Base-by-base conservation (phyloP, 164 flowering plant species). In the Annona cherimola region DNA sequence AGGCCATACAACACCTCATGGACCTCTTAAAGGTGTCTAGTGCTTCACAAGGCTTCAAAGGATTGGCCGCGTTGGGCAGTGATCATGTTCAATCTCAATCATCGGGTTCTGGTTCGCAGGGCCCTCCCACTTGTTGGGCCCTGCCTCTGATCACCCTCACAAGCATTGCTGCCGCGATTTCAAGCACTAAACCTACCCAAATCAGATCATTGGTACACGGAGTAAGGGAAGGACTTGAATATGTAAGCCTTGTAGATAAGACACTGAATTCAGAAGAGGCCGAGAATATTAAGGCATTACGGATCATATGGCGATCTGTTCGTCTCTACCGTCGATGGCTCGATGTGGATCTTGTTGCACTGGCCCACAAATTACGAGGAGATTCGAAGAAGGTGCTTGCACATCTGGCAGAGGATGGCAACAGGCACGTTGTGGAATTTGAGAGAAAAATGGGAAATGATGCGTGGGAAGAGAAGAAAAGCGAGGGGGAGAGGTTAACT, bases 121-220 rank as follows among this genome's bases (percentile, higher is more conserved):
- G 84, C 42, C 84, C 91, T 69, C 86, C 86, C 0, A 83, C 85
- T 26, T 79, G 84, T 76, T 90, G 93, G 96, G 84, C 87, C 63
- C 89, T 90, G 66, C 87, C 93, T n/a, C 65, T 88, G 41, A 90
- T 81, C 73, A 88, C 92, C 66, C 80, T 90, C 39, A 75, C 87
- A 40, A 79, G 82, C 80, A 86, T 87, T 63, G 88, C 86, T 44
- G 64, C 86, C 41, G 81, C 93, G 61, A 81, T 86, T 59, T 88
- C 91, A 18, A 69, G 71, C 64, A 76, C 81, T 20, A 78, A 81
- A 12, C 12, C 42, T 0, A 1, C 40, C 20, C 43, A 35, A 19
- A 63, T 63, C 0, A 73, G 85, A 45, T 62, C 67, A 67, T 64
- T 89, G 45, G 67, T 78, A 7, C 14, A 6, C 5, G 71, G 81